Percentiles rank a stretch among this genome's conserved stretches.
Conservation (phyloP, 768 basidiomycete genomes). For the Cubamyces sp. region DNA sequence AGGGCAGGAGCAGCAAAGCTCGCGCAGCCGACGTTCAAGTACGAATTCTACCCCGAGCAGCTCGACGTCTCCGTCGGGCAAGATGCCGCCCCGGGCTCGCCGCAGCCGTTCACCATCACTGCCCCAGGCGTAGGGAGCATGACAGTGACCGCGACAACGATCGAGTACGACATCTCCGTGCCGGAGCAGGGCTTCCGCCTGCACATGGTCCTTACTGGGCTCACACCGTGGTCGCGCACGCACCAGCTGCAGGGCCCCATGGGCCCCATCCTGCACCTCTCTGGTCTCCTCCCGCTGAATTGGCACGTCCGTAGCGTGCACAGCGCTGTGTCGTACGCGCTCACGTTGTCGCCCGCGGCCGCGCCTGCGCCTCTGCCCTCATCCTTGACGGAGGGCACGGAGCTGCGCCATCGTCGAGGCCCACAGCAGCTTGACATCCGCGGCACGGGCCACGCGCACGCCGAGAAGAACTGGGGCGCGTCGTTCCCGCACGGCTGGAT, state of each 20-base stretch:
- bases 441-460: slow-evolving; percentile 24
- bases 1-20: not conserved
- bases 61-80: slow-evolving; percentile 6
- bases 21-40: slow-evolving; percentile 22
- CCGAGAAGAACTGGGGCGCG: slow-evolving; percentile 36
- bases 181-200: slow-evolving; percentile 22
- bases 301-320: slow-evolving; percentile 33
- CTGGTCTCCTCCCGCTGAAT: slow-evolving; percentile 30
- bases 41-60: slow-evolving; percentile 30
- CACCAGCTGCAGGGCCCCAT: slow-evolving; percentile 28
- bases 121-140: slow-evolving; percentile 28
- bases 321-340: slow-evolving; percentile 21
- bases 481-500: slow-evolving; percentile 34
- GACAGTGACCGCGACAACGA: slow-evolving; percentile 15
- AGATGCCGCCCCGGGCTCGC: not conserved
- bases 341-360: slow-evolving; percentile 2
- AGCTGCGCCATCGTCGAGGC: no score
- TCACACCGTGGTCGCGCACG: slow-evolving; percentile 25
- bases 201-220: slow-evolving; percentile 19
- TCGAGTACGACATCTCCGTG: slow-evolving; percentile 24
- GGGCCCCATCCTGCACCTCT: slow-evolving; percentile 27
- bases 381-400: slow-evolving; percentile 10
- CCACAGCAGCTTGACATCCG: not conserved
- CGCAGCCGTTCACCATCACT: slow-evolving; percentile 23
- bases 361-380: not conserved